Percentiles rank a stretch among this genome's conserved stretches.
These are phyloP conservation scores for Garcia nutans DNA, from an alignment of 345 rosid species.

Conservation along the genomic window DNA sequence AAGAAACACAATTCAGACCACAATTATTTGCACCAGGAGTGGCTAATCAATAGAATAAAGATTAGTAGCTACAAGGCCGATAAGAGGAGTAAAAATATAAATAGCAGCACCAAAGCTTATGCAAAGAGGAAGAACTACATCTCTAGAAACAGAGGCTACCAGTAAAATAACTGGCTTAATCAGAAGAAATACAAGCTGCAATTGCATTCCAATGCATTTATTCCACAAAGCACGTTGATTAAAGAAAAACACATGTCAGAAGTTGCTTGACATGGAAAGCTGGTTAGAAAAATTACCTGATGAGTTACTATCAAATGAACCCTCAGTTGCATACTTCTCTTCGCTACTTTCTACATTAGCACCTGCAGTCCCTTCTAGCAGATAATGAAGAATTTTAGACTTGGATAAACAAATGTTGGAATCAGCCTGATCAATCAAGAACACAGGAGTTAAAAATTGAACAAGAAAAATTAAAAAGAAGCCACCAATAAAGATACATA, in stretches of 20 bases:
- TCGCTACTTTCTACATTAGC: constrained; percentile 52
- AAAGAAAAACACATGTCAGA: background rate
- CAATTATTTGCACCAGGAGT: background rate
- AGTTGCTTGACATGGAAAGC: background rate
- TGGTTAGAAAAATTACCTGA: constrained; percentile 25
- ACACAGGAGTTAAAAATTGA: constrained; percentile 5
- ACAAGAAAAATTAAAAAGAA: background rate
- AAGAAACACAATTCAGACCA: background rate
- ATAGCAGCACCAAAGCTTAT: background rate
- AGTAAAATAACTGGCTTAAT: background rate
- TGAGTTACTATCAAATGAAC: constrained; percentile 21
- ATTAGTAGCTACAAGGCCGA: background rate
- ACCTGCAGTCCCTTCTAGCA: constrained; percentile 84
- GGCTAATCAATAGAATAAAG: background rate
- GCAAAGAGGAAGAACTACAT: background rate
- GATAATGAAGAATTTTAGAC: constrained; percentile 51
- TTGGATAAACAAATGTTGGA: constrained; percentile 52
- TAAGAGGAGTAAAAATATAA: background rate
- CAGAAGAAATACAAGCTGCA: background rate
- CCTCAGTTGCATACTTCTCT: constrained; percentile 34
- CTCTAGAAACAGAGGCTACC: background rate
- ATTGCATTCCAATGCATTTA: background rate
- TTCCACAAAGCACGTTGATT: background rate
- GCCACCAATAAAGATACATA: background rate
- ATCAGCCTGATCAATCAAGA: constrained; percentile 47